These are phyloP conservation scores for Scorias spongiosa DNA, from an alignment of 2,329 filamentous ascomycete species.

Conservation along the genomic window DNA sequence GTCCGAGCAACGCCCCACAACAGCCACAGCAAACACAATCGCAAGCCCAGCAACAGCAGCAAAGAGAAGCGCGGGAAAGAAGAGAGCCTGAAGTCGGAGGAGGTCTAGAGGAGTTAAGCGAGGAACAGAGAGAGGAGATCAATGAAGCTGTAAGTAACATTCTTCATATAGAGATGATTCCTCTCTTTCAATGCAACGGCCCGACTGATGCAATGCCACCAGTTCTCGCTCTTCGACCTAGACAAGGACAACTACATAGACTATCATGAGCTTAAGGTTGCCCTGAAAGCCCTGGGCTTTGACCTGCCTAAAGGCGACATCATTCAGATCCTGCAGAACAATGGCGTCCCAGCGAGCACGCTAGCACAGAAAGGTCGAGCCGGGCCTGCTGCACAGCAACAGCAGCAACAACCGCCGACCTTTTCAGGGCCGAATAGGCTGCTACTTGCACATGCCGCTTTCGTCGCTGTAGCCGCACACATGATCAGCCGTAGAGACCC, in stretches of 20 bases:
- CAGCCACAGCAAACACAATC: slow-evolving; percentile 19
- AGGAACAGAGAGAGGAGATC: slow-evolving; percentile 86
- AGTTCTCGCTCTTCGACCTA: slow-evolving; percentile 93
- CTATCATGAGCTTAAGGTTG: slow-evolving; percentile 96
- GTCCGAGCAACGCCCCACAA: slow-evolving; percentile 5
- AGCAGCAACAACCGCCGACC: slow-evolving; percentile 6
- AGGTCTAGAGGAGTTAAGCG: slow-evolving; percentile 46
- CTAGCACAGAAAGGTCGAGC: slow-evolving; percentile 30
- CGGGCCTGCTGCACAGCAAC: slow-evolving; percentile 3
- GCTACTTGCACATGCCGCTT: slow-evolving; percentile 55
- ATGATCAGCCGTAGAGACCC: slow-evolving; percentile 74
- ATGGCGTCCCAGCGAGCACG: slow-evolving; percentile 50
- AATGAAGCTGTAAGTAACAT: slow-evolving; percentile 63
- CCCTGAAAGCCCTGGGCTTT: slow-evolving; percentile 88
- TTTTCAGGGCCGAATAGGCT: slow-evolving; percentile 41
- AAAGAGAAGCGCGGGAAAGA: slow-evolving; percentile 26
- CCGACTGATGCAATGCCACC: slow-evolving; percentile 1
- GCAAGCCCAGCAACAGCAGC: slow-evolving; percentile 27
- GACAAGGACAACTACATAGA: slow-evolving; percentile 90
- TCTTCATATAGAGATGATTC: not conserved
- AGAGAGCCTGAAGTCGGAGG: slow-evolving; percentile 28
- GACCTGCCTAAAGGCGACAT: slow-evolving; percentile 78
- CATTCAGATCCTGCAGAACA: slow-evolving; percentile 61
- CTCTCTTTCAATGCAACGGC: slow-evolving; percentile 6
- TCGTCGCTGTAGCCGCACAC: slow-evolving; percentile 59